Evolutionary conservation across 176 grass and related monocot genomes (phyloP).

Genomic region (Dendrocalamus sinicus): DNA sequence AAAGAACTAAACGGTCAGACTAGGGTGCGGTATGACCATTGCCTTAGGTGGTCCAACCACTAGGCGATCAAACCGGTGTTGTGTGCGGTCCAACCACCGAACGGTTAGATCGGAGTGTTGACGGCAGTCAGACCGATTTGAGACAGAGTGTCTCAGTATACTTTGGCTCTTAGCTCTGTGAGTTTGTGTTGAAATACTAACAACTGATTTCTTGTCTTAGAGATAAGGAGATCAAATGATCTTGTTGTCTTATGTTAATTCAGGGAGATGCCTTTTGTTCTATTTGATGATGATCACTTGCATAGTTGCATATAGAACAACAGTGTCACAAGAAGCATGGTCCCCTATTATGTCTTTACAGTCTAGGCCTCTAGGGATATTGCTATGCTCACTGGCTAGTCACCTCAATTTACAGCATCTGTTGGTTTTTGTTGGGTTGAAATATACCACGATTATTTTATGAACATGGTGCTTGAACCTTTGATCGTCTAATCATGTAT

Average conservation of each 20-base stretch:
- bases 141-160: no score
- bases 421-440: neutral
- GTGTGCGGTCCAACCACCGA: no score
- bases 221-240: neutral
- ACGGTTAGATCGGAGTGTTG: no score
- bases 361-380: neutral
- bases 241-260: slow-evolving; percentile 25
- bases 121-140: no score
- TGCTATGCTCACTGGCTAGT: neutral
- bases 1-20: no score
- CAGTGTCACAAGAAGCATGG: neutral
- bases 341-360: neutral
- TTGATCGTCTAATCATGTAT: neutral
- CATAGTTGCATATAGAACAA: neutral
- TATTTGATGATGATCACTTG: neutral
- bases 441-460: neutral
- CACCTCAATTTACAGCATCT: neutral
- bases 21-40: no score
- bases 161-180: no score
- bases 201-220: slow-evolving; percentile 8
- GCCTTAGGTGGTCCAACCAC: no score
- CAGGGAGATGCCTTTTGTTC: neutral
- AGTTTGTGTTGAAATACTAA: neutral
- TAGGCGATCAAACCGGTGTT: no score
- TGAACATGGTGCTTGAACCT: neutral